phyloP scores from a whole-genome alignment of 345 rosid genomes.

The Ricinus communis region DNA sequence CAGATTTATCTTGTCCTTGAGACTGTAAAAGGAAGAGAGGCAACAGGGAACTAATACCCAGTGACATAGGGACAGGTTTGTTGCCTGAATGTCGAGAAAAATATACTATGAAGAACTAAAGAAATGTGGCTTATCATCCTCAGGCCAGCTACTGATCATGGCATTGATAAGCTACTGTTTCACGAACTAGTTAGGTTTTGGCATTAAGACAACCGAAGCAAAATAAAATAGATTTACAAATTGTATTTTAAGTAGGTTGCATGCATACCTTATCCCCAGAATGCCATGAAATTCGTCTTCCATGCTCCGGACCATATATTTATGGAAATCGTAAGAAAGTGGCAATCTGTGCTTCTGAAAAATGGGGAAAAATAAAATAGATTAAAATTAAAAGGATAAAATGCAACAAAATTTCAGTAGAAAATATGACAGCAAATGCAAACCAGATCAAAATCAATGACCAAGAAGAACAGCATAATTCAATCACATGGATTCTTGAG shows the following conservation, averaged over 20 bases:
- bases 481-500: background rate
- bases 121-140: no score
- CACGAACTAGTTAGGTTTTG: no score
- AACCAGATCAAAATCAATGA: background rate
- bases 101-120: no score
- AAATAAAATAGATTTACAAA: no score
- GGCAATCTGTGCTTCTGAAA: conserved; percentile 87
- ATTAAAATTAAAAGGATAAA: background rate
- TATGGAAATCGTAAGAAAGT: conserved; percentile 79
- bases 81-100: no score
- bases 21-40: no score
- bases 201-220: no score
- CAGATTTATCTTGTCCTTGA: no score
- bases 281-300: conserved; percentile 99
- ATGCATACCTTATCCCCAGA: conserved; percentile 73
- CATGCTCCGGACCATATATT: conserved; percentile 93
- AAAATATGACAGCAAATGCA: background rate
- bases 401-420: background rate
- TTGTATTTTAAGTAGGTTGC: conserved; percentile 5
- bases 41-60: no score
- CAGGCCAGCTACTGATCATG: no score
- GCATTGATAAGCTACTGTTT: no score
- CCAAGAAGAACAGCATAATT: background rate
- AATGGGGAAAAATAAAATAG: conserved; percentile 10
- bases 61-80: no score